phyloP scores from a whole-genome alignment of 2,329 filamentous ascomycete species.

The Aspergillus floridensis region DNA sequence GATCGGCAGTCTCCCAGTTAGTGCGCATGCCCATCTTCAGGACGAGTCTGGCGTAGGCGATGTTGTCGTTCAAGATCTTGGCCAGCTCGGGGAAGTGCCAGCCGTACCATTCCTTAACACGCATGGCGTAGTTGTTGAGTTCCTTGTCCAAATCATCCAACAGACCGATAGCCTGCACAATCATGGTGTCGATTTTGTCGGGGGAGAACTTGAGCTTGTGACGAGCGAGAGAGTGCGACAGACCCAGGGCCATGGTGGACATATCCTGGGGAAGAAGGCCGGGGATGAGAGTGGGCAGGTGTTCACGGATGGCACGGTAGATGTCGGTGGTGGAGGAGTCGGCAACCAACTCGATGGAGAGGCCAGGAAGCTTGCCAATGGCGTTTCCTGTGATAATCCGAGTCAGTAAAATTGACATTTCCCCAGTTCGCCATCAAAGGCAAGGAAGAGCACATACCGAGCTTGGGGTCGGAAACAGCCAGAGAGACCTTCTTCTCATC shows the following conservation, averaged over 20 bases:
- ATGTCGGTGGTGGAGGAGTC: conserved; percentile 82
- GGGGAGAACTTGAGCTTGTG: conserved; percentile 99
- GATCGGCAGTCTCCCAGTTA: conserved; percentile 71
- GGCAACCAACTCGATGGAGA: conserved; percentile 80
- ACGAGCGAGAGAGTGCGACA: conserved; percentile 92
- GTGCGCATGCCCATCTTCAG: conserved; percentile 84
- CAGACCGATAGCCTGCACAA: conserved; percentile 91
- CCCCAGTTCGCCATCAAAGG: neutral
- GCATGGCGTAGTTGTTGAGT: conserved; percentile 97
- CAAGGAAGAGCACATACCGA: conserved; percentile 51
- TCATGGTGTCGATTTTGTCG: conserved; percentile 99
- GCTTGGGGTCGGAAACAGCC: conserved; percentile 88
- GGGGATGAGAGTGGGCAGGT: conserved; percentile 85
- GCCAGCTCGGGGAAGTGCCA: conserved; percentile 99
- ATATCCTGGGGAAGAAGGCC: conserved; percentile 81
- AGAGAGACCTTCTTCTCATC: conserved; percentile 96
- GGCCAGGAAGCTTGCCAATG: conserved; percentile 85
- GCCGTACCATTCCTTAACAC: conserved; percentile 99
- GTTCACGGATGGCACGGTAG: conserved; percentile 89
- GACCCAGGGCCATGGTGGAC: conserved; percentile 90
- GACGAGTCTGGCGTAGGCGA: conserved; percentile 87
- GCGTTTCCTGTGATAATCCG: conserved; percentile 59
- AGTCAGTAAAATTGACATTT: conserved; percentile 15
- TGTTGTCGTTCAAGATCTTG: conserved; percentile 94
- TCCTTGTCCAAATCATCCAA: conserved; percentile 98